Conservation (phyloP, 805 yeast genomes). For the Monosporozyma servazzii region DNA sequence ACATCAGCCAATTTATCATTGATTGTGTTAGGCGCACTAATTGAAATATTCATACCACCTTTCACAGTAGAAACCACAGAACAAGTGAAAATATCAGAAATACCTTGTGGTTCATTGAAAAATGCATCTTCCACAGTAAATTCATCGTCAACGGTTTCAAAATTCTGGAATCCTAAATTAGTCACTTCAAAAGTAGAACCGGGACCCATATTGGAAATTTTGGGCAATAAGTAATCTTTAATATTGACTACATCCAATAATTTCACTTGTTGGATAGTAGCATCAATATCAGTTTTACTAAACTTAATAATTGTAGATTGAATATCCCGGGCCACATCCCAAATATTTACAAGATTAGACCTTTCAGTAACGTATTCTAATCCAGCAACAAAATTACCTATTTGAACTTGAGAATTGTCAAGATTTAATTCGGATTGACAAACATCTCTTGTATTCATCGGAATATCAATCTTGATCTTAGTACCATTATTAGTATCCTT, state of each 20-base stretch:
- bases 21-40: constrained; percentile 16
- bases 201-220: constrained; percentile 13
- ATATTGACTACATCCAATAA: constrained; percentile 17
- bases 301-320: constrained; percentile 4
- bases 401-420: constrained; percentile 5
- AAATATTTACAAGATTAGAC: constrained; percentile 3
- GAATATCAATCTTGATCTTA: constrained; percentile 11
- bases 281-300: constrained; percentile 6
- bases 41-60: constrained; percentile 21
- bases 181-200: constrained; percentile 24
- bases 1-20: neutral
- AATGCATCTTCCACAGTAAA: constrained; percentile 17
- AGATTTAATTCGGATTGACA: constrained; percentile 6
- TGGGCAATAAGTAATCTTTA: constrained; percentile 12
- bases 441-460: constrained; percentile 20
- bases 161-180: constrained; percentile 21
- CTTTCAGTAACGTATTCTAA: constrained; percentile 7
- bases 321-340: constrained; percentile 14
- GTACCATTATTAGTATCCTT: constrained; percentile 5
- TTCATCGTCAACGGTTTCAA: constrained; percentile 3
- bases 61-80: constrained; percentile 15
- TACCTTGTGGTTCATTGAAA: constrained; percentile 25
- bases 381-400: constrained; percentile 22
- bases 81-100: constrained; percentile 17
- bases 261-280: constrained; percentile 13